Percentiles rank a stretch among this genome's conserved stretches.
Evolutionary conservation across 805 yeast species (phyloP).

Genomic region (Candida mattraensis): DNA sequence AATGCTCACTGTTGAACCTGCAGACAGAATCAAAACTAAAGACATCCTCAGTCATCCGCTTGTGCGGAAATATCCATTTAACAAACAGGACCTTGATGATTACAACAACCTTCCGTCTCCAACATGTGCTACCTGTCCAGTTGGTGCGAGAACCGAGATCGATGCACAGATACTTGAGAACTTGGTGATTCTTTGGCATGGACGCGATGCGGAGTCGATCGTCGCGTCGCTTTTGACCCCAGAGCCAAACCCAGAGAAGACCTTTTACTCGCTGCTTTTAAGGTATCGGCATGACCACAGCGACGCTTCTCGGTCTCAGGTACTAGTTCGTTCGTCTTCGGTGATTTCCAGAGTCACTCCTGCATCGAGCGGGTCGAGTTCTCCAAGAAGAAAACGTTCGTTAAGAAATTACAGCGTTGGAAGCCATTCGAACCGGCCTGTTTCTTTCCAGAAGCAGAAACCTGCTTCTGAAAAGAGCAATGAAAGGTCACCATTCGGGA

Average conservation of each 20-base stretch:
- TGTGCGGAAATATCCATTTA: constrained; percentile 66
- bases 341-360: constrained; percentile 31
- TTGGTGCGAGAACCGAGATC: constrained; percentile 46
- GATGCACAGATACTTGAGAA: constrained; percentile 55
- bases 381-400: constrained; percentile 40
- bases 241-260: constrained; percentile 37
- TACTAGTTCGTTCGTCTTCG: constrained; percentile 32
- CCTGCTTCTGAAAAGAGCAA: constrained; percentile 11
- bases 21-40: constrained; percentile 71
- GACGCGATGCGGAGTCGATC: constrained; percentile 42
- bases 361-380: constrained; percentile 25
- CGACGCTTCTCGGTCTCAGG: constrained; percentile 18
- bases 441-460: constrained; percentile 40
- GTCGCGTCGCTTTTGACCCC: constrained; percentile 28
- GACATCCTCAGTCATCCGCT: constrained; percentile 82
- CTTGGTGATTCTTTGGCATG: constrained; percentile 58
- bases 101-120: constrained; percentile 52
- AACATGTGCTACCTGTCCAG: constrained; percentile 50
- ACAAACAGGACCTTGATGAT: constrained; percentile 32
- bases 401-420: constrained; percentile 42
- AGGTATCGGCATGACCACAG: constrained; percentile 38
- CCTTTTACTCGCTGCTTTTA: constrained; percentile 36
- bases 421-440: constrained; percentile 47
- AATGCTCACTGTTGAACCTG: constrained; percentile 84
- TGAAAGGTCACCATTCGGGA: constrained; percentile 3